A percentile compares a stretch with the other conserved stretches of the same genome.
Conservation (phyloP, 306 rosid genomes). For the Cucurbita ficifolia region DNA sequence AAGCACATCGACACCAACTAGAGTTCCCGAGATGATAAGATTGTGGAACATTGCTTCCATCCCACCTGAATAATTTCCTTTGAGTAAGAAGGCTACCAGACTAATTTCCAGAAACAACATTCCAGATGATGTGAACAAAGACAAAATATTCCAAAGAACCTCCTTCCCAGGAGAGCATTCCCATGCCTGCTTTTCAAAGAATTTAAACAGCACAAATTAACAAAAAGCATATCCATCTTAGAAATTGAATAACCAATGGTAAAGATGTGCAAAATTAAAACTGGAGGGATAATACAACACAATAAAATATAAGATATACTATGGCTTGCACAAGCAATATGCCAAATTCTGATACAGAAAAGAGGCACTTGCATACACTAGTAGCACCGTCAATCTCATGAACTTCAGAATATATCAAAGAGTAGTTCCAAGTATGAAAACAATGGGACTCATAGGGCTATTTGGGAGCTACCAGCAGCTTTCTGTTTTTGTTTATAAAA, state of each 20-base stretch:
- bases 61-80: slow-evolving; percentile 37
- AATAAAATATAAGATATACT: background rate
- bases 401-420: background rate
- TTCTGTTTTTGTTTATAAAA: background rate
- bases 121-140: slow-evolving; percentile 43
- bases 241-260: background rate
- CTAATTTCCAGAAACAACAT: slow-evolving; percentile 61
- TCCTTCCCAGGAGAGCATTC: slow-evolving; percentile 55
- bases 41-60: slow-evolving; percentile 38
- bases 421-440: background rate
- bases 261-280: background rate
- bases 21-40: slow-evolving; percentile 36
- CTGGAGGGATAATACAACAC: background rate
- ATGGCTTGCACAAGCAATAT: background rate
- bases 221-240: background rate
- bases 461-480: too few relatives aligned
- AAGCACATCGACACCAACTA: slow-evolving; percentile 41
- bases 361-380: background rate
- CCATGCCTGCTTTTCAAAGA: slow-evolving; percentile 36
- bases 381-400: background rate
- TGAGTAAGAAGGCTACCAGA: slow-evolving; percentile 53
- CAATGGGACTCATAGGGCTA: too few relatives aligned
- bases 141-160: slow-evolving; percentile 45
- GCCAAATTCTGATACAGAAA: background rate
- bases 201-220: background rate